Evolutionary conservation across 2,329 filamentous ascomycete species (phyloP), one percentile per base, ranked within the genome.

Genomic region (Cadophora sp.): DNA sequence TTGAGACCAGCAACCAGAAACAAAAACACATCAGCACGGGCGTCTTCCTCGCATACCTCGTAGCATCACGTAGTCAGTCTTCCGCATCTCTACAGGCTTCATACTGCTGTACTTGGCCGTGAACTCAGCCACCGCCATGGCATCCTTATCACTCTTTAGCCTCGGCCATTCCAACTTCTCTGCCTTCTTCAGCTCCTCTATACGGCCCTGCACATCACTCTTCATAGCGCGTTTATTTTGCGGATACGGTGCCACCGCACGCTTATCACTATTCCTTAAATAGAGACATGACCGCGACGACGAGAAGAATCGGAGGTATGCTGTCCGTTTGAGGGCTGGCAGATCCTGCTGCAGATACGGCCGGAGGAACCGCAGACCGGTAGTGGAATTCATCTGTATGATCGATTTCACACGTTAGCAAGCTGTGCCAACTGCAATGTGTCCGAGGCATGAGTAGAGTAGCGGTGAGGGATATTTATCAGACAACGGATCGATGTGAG

Each of bases 161-260:
- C 86, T 82, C 4, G 89, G 89, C 76, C 89, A 90, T n/a, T 78
- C 75, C 68, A 88, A 78, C 4, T 81, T 80, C 71, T 83, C 79
- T 27, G 81, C 80, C 39, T 79, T 80, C 68, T 80, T 78, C 68
- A 90, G 78, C 75, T 89, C 86, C 45, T 83, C 79, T 7, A 86
- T 74, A n/a, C 87, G 83, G 73, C 82, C 82, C 81, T 79, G 56
- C 60, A 81, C 62, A 41, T 70, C 62, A 22, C 59, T 53, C 27
- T 51, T 41, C 30, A 59, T 33, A 13, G 63, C 39, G 4, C 30
- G 30, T n/a, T 59, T 43, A 20, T 30, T 30, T 3, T 24, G 27
- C 30, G 9, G 6, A 48, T 20, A 24, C 11, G 45, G 45, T 3
- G n/a, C n/a, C 5, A 48, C 45, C n/a, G n/a, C 20, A n/a, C 20